A percentile compares a stretch with the other conserved stretches of the same genome.
phyloP scores from a whole-genome alignment of 179 eudicot species.

The Beta lomatogona region DNA sequence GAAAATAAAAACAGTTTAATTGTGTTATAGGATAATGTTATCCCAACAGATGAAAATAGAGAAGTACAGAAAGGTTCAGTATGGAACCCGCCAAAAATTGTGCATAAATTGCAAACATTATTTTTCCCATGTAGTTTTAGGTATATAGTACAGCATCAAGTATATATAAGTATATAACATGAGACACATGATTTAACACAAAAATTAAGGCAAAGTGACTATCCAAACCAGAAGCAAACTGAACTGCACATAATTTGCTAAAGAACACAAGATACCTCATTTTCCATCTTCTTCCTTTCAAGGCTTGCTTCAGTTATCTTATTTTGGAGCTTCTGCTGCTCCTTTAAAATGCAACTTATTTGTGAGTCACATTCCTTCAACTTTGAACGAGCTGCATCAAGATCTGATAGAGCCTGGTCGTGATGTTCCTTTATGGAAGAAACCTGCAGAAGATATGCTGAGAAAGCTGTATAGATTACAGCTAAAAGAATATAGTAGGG shows the following conservation, averaged over 20 bases:
- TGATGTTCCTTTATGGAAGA: slow-evolving; percentile 54
- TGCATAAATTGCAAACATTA: background rate
- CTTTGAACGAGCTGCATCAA: slow-evolving; percentile 64
- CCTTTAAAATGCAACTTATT: slow-evolving; percentile 62
- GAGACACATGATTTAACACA: background rate
- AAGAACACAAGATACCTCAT: slow-evolving; percentile 60
- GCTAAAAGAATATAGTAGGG: background rate
- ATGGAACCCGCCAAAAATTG: background rate
- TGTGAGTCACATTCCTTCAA: slow-evolving; percentile 88
- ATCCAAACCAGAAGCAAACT: background rate
- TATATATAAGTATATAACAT: background rate
- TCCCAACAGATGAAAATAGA: background rate
- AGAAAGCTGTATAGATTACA: background rate
- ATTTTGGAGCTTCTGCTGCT: slow-evolving; percentile 71
- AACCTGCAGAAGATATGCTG: slow-evolving; percentile 48
- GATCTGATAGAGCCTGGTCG: slow-evolving; percentile 69
- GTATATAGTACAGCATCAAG: background rate
- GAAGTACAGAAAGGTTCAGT: background rate
- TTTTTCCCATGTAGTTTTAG: background rate
- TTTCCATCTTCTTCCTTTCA: slow-evolving; percentile 90
- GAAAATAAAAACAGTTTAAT: background rate
- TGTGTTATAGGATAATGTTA: background rate
- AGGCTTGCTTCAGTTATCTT: slow-evolving; percentile 68
- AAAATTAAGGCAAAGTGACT: background rate
- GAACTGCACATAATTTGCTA: background rate